A percentile compares a stretch with the other conserved stretches of the same genome.
phyloP scores from a whole-genome alignment of 768 basidiomycete genomes.

The Cystobasidium tubakii region DNA sequence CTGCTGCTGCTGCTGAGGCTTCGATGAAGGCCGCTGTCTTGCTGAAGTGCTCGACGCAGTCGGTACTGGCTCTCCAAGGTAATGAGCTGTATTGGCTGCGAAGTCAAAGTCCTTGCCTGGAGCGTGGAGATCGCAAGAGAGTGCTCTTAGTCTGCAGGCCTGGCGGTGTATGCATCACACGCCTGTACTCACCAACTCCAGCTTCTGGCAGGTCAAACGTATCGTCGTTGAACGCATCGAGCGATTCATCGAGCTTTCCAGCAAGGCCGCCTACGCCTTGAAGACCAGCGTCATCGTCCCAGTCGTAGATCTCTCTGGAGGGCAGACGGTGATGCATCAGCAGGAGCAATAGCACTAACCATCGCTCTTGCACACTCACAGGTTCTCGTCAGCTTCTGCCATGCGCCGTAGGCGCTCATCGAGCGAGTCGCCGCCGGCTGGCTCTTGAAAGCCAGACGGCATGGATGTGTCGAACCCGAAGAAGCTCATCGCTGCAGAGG shows the following conservation, averaged over 20 bases:
- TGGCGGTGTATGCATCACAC: too few relatives aligned
- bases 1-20: neutral
- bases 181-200: slow-evolving; percentile 41
- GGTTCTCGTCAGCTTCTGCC: slow-evolving; percentile 29
- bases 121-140: slow-evolving; percentile 17
- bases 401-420: slow-evolving; percentile 13
- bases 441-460: neutral
- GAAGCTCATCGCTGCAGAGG: slow-evolving; percentile 19
- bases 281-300: slow-evolving; percentile 10
- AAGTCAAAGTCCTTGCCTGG: slow-evolving; percentile 91
- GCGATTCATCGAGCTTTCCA: slow-evolving; percentile 36
- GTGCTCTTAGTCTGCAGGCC: slow-evolving; percentile 24
- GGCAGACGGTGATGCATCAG: neutral
- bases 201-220: slow-evolving; percentile 69
- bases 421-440: slow-evolving; percentile 18
- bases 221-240: slow-evolving; percentile 91
- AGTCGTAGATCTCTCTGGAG: slow-evolving; percentile 31
- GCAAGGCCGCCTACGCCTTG: slow-evolving; percentile 24
- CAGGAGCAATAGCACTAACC: neutral
- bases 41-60: neutral
- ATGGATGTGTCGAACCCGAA: slow-evolving; percentile 22
- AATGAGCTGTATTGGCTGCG: slow-evolving; percentile 50
- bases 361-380: neutral
- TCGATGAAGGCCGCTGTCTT: neutral
- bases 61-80: slow-evolving; percentile 38